These are phyloP conservation scores for Albifimbria verrucaria DNA, from an alignment of 2,329 filamentous ascomycete species.

Conservation along the genomic window DNA sequence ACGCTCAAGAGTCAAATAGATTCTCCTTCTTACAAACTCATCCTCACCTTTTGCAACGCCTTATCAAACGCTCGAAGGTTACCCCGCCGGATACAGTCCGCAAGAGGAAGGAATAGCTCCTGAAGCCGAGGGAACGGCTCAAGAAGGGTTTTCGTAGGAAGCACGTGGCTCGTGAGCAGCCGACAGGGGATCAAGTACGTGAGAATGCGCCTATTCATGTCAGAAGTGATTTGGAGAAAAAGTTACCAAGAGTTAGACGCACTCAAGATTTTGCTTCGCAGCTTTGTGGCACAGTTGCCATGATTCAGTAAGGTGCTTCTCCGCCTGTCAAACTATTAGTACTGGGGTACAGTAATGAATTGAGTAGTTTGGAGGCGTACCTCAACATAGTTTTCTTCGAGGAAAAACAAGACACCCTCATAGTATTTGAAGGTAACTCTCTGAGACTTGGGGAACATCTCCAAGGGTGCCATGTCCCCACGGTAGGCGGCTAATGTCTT, in stretches of 20 bases:
- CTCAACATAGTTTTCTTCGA: slow-evolving; percentile 88
- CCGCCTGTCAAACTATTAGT: slow-evolving; percentile 51
- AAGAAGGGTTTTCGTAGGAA: slow-evolving; percentile 72
- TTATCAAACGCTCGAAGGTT: slow-evolving; percentile 81
- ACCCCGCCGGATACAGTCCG: slow-evolving; percentile 74
- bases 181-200: slow-evolving; percentile 94
- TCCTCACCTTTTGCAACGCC: slow-evolving; percentile 79
- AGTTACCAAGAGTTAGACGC: slow-evolving; percentile 25
- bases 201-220: slow-evolving; percentile 68
- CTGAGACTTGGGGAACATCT: slow-evolving; percentile 82
- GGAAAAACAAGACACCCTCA: slow-evolving; percentile 84
- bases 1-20: slow-evolving; percentile 91
- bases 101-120: slow-evolving; percentile 73
- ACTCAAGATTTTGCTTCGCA: slow-evolving; percentile 78
- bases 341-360: not conserved
- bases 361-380: slow-evolving; percentile 39
- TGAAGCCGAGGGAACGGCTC: slow-evolving; percentile 73
- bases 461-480: slow-evolving; percentile 76
- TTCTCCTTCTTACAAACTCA: slow-evolving; percentile 89
- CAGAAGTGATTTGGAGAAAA: slow-evolving; percentile 10
- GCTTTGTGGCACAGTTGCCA: slow-evolving; percentile 76
- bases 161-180: slow-evolving; percentile 79
- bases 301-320: slow-evolving; percentile 75
- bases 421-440: slow-evolving; percentile 97
- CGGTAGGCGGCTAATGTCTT: slow-evolving; percentile 74